phyloP scores from a whole-genome alignment of 768 basidiomycete genomes.

The Tulasnella sp. region DNA sequence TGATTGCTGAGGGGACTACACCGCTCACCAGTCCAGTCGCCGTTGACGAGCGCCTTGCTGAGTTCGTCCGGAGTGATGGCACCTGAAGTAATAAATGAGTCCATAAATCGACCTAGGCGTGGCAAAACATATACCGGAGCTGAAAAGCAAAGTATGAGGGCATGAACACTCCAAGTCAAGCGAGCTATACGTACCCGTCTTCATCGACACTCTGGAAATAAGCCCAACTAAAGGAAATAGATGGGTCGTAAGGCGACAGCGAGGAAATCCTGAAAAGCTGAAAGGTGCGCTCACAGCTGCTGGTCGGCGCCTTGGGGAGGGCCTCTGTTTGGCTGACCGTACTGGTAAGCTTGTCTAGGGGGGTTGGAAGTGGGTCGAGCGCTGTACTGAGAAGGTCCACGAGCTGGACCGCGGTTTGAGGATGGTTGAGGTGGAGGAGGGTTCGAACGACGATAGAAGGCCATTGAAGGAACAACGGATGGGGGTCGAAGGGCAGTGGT shows the following conservation, averaged over 20 bases:
- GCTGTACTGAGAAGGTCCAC: neutral
- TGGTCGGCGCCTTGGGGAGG: slow-evolving; percentile 53
- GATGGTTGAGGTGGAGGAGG: neutral
- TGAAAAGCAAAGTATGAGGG: neutral
- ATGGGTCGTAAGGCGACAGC: neutral
- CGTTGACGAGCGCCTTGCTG: slow-evolving; percentile 63
- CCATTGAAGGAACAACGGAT: neutral
- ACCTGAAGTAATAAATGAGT: slow-evolving; percentile 9
- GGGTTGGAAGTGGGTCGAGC: neutral
- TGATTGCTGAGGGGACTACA: no score
- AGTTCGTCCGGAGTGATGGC: slow-evolving; percentile 38
- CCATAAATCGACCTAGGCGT: neutral
- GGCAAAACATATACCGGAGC: slow-evolving; percentile 45
- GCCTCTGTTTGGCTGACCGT: neutral
- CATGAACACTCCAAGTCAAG: neutral
- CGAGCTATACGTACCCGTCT: neutral
- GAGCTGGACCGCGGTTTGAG: neutral
- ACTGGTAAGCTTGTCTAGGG: neutral
- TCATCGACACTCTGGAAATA: slow-evolving; percentile 13
- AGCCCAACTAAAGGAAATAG: neutral
- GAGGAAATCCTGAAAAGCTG: slow-evolving; percentile 18
- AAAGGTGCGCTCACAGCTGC: slow-evolving; percentile 53
- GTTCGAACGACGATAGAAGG: neutral
- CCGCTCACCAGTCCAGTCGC: slow-evolving; percentile 72
- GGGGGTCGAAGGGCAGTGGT: neutral